Evolutionary conservation across 306 rosid species (phyloP).

Genomic region (Potentilla sterilis): DNA sequence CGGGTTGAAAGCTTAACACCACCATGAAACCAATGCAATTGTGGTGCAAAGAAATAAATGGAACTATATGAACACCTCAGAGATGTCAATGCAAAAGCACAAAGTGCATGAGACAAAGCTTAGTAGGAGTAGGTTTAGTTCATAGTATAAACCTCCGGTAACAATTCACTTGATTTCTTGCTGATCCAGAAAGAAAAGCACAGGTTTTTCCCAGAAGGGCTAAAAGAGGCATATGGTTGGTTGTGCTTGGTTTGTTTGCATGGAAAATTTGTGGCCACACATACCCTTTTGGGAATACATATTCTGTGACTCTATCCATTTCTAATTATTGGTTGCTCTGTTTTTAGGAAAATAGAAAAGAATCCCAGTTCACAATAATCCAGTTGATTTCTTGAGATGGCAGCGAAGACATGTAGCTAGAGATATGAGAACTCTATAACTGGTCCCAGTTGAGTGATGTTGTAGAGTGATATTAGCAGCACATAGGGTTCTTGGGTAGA

Average conservation of each 20-base stretch:
- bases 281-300: neutral
- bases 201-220: neutral
- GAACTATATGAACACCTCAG: neutral
- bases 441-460: neutral
- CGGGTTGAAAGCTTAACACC: conserved; percentile 37
- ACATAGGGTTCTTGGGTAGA: neutral
- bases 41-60: neutral
- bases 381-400: neutral
- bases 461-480: neutral
- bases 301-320: neutral
- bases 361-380: conserved; percentile 2
- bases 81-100: neutral
- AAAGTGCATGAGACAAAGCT: neutral
- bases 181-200: neutral
- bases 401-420: neutral
- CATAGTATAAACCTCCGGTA: neutral
- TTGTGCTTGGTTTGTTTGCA: conserved; percentile 9
- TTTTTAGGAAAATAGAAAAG: conserved; percentile 16
- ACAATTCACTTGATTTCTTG: neutral
- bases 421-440: neutral
- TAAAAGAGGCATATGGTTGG: conserved; percentile 16
- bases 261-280: conserved; percentile 30
- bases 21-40: conserved; percentile 31
- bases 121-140: neutral
- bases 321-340: conserved; percentile 9